Conservation (phyloP, 345 rosid genomes). For the Populus davidiana region DNA sequence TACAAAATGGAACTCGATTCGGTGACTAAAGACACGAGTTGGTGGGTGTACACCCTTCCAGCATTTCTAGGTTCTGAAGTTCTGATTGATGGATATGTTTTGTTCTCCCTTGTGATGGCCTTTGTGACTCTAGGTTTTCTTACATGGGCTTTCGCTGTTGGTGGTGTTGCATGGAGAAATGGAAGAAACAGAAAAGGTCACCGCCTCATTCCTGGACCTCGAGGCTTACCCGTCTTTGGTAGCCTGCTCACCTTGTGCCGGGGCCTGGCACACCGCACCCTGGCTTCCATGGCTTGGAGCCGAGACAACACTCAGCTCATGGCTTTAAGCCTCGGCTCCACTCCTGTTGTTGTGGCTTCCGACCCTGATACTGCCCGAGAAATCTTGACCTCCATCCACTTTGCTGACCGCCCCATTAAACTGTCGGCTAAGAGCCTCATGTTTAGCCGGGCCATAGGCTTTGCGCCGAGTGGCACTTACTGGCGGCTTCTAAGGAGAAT, state of each 20-base stretch:
- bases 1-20: constrained; percentile 21
- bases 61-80: constrained; percentile 44
- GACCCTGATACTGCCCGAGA: constrained; percentile 66
- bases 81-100: constrained; percentile 28
- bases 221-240: constrained; percentile 75
- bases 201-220: constrained; percentile 58
- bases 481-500: constrained; percentile 77
- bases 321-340: constrained; percentile 82
- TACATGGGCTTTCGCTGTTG: constrained; percentile 57
- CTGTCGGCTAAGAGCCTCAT: constrained; percentile 72
- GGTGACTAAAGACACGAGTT: constrained; percentile 43
- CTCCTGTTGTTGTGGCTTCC: constrained; percentile 68
- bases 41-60: constrained; percentile 65
- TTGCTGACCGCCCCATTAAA: constrained; percentile 85
- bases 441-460: constrained; percentile 90
- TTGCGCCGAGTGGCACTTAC: constrained; percentile 79
- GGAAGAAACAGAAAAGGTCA: constrained; percentile 48
- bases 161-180: constrained; percentile 71
- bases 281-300: constrained; percentile 62
- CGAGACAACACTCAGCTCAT: constrained; percentile 47
- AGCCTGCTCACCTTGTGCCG: constrained; percentile 60
- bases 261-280: constrained; percentile 63
- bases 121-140: constrained; percentile 35
- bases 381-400: constrained; percentile 60
- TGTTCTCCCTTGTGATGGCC: constrained; percentile 39